Base-by-base conservation (phyloP, 1,284 basidiomycete species). In the Lentinus polychrous region DNA sequence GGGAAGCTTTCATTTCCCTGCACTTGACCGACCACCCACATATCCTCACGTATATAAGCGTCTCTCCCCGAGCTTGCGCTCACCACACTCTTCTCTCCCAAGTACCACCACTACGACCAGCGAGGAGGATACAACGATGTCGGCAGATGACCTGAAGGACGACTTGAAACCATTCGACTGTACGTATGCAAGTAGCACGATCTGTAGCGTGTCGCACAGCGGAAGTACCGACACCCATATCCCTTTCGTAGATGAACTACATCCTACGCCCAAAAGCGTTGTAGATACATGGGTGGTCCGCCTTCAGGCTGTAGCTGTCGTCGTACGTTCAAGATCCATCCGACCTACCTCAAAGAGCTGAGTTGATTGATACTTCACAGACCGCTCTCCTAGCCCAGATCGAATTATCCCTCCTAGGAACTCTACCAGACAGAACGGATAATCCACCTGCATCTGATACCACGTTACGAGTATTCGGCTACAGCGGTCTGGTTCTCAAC, bases 121-220 rank as follows among this genome's bases (percentile, higher is more conserved):
- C 27, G n/a, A n/a, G n/a, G n/a, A n/a, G n/a, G n/a, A n/a, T n/a
- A 5, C 27, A 4, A 27, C 27, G 27, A 27, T 27, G 27, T 27
- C 27, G 27, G 10, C 27, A 10, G 27, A 27, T 27, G 10, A 27
- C 27, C 5, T 10, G 10, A 24, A 43, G 15, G 22, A 43, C 18
- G 46, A 48, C 18, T 18, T 49, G 8, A 49, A 32, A 34, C 47
- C 47, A 14, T 43, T 49, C 15, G 42, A 49, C 3, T 49, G 47
- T 49, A 22, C 11, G 47, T 43, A 15, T 23, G n/a, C n/a, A n/a
- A n/a, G n/a, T n/a, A n/a, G n/a, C n/a, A n/a, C n/a, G n/a, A n/a
- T n/a, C n/a, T n/a, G n/a, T n/a, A n/a, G n/a, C n/a, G n/a, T n/a
- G n/a, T n/a, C n/a, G n/a, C n/a, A n/a, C n/a, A n/a, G n/a, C n/a